phyloP scores from a whole-genome alignment of 345 rosid species.

The Sapria himalayana region DNA sequence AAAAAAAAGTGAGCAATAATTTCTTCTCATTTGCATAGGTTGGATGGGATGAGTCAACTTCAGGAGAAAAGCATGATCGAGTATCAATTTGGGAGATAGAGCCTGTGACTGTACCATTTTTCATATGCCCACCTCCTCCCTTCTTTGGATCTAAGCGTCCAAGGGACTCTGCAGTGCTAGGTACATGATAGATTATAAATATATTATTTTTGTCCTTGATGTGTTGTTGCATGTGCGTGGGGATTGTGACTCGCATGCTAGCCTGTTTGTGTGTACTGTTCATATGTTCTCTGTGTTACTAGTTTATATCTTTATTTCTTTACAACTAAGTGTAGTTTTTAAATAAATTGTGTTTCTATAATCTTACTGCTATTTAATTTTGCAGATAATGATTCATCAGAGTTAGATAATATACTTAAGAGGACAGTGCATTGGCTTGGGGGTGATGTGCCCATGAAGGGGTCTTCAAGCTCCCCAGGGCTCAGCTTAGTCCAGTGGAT shows the following conservation, averaged over 20 bases:
- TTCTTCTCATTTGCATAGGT: constrained; percentile 25
- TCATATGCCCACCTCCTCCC: constrained; percentile 82
- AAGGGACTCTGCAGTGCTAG: constrained; percentile 70
- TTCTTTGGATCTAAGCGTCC: constrained; percentile 66
- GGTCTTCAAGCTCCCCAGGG: constrained; percentile 40
- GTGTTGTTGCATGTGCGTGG: no score
- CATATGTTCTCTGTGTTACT: no score
- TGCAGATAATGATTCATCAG: constrained; percentile 56
- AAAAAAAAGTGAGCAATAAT: no score
- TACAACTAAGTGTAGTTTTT: no score
- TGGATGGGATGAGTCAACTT: constrained; percentile 97
- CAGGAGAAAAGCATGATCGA: constrained; percentile 64
- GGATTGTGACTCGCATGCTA: no score
- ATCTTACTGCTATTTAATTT: no score
- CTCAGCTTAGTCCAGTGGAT: constrained; percentile 81
- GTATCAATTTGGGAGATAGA: constrained; percentile 95
- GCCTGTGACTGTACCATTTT: constrained; percentile 83
- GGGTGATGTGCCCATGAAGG: constrained; percentile 55
- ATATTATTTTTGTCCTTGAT: no score
- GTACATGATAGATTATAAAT: constrained; percentile 14
- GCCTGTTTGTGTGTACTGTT: no score
- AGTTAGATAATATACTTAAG: constrained; percentile 56
- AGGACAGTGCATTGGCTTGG: constrained; percentile 85
- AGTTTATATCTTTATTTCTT: no score
- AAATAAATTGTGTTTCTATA: no score